Base-by-base conservation (phyloP, 78 protist species). In the Guillardia theta region DNA sequence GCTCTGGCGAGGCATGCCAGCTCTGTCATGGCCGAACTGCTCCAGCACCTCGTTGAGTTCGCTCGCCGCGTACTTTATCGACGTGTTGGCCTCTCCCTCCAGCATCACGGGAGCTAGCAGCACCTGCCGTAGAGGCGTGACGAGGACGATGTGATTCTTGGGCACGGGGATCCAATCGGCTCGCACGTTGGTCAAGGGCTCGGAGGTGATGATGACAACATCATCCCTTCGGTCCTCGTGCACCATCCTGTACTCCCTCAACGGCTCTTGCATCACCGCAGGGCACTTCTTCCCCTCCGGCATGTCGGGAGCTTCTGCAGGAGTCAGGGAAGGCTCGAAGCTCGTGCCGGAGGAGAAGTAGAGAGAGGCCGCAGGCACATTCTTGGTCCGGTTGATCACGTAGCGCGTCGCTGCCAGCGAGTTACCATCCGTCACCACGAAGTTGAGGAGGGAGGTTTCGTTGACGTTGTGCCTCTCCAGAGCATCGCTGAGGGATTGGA, bases 401-500 rank as follows among this genome's bases (percentile, higher is more conserved):
- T 44, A 78, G 21, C 95, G 95, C 48, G 95, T 78, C 18, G 95
- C 95, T 5, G 90, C 62, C 44, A 94, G 24, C 24, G 83, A 33
- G 22, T 24, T 22, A 18, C 95, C 95, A 54, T 94, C 93, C 48
- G 94, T 53, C 27, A 94, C 94, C 39, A 92, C 93, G 18, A 94
- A 94, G 33, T 94, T 94, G 53, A 94, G 94, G 18, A 92, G 76
- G 12, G 95, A 88, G 22, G 83, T 15, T 27, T 24, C 64, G 21
- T 27, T 78, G 41, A 54, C 80, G 50, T 30, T 10, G 18, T 30
- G 45, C 93, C 4, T 64, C 48, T 30, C 36, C 27, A 44, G 62
- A 39, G 92, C 77, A 10, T 21, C 27, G 33, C 36, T 37, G 93
- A 53, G 21, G n/a, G 8, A 24, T 45, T 37, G 70, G 77, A 90